These are phyloP conservation scores for Stachybotrys chartarum DNA, from an alignment of 2,329 filamentous ascomycete species.

Conservation along the genomic window DNA sequence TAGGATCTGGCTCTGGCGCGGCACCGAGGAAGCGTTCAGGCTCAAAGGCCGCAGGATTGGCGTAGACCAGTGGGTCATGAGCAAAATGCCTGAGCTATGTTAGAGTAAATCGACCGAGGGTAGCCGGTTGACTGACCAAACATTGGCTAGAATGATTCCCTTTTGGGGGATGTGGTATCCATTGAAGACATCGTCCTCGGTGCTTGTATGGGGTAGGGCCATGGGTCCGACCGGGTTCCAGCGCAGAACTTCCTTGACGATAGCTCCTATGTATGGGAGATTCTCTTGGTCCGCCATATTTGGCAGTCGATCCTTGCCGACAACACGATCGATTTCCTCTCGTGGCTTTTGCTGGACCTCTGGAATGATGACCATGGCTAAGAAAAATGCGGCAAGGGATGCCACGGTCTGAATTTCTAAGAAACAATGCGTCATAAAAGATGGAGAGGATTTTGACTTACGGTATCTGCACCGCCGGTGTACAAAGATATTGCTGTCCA, in stretches of 20 bases:
- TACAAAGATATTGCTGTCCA: constrained; percentile 13
- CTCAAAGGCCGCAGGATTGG: neutral
- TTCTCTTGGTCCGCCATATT: constrained; percentile 11
- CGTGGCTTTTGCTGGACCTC: constrained; percentile 7
- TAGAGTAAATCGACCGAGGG: neutral
- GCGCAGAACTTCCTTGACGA: constrained; percentile 19
- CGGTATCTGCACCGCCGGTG: constrained; percentile 12
- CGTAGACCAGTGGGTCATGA: neutral
- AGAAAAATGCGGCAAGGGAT: neutral
- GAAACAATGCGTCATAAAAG: neutral
- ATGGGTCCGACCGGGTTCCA: constrained; percentile 23
- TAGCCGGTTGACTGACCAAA: constrained; percentile 10
- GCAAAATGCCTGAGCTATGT: neutral
- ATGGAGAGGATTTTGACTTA: neutral
- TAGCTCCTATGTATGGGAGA: constrained; percentile 17
- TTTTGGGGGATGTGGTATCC: constrained; percentile 15
- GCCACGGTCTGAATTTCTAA: neutral
- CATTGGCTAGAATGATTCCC: constrained; percentile 10
- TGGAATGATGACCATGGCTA: neutral
- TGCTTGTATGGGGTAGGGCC: constrained; percentile 28
- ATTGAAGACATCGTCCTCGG: constrained; percentile 13
- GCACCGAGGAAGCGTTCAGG: neutral
- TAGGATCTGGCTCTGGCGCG: constrained; percentile 17
- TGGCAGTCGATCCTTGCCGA: constrained; percentile 18
- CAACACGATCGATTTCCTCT: constrained; percentile 11